Evolutionary conservation across 305 asterid genomes (phyloP).

Genomic region (Fraxinus sp.): DNA sequence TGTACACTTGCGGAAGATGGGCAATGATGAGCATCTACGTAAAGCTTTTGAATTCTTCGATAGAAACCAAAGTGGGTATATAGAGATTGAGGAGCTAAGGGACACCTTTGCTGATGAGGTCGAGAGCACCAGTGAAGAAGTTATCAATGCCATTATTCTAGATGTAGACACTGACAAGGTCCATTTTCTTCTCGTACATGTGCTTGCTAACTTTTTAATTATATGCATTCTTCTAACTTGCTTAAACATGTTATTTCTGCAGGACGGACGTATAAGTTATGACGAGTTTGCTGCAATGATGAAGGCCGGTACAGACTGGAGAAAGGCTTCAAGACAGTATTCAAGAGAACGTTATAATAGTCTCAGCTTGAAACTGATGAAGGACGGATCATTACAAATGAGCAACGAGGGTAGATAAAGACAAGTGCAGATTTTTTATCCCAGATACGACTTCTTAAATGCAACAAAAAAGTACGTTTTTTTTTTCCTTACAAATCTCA

Average conservation of each 20-base stretch:
- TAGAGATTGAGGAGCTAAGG: conserved; percentile 69
- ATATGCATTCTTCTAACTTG: neutral
- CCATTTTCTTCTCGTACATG: neutral
- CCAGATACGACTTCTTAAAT: too few species aligned
- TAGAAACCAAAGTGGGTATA: conserved; percentile 53
- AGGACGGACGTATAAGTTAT: conserved; percentile 68
- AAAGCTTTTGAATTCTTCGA: conserved; percentile 71
- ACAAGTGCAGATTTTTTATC: neutral
- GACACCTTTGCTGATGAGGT: conserved; percentile 57
- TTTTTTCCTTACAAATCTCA: too few species aligned
- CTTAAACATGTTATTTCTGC: conserved; percentile 9
- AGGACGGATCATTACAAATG: conserved; percentile 45
- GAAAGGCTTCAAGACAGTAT: conserved; percentile 69
- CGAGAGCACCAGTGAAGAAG: conserved; percentile 54
- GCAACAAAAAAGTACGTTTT: too few species aligned
- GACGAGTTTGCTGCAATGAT: conserved; percentile 64
- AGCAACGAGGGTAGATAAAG: conserved; percentile 23
- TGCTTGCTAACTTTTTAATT: neutral
- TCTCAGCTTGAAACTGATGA: conserved; percentile 58
- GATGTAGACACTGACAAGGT: conserved; percentile 72
- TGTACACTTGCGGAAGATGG: conserved; percentile 69
- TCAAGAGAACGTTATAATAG: conserved; percentile 62
- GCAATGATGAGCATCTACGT: conserved; percentile 60
- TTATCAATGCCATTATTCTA: conserved; percentile 56
- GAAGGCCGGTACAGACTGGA: conserved; percentile 76